Evolutionary conservation across 176 grass and related monocot species (phyloP), one percentile per base, ranked within the genome.

Genomic region (Carex cristatella): DNA sequence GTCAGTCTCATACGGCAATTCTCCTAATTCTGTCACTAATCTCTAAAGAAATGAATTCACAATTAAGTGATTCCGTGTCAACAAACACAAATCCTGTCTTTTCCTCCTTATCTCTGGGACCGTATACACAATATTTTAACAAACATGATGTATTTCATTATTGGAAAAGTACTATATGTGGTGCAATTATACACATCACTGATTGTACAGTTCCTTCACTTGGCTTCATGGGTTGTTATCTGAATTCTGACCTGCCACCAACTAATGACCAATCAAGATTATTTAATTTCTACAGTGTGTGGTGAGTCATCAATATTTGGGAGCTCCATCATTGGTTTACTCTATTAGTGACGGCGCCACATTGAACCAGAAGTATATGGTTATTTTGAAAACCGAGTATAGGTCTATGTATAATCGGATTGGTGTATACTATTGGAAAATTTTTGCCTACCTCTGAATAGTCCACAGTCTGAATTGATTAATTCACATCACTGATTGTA

Each of bases 241-340:
- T 85, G 51, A 27, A 37, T 44, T 78, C 31, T 85, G 83, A 85
- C 83, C 31, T 85, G 56, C 7, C 48, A 85, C 83, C 84, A 78
- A 85, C 69, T 85, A 69, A 83, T 11, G 12, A 31, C 3, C 2
- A 5, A 54, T 32, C 23, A 15, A 30, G 12, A 56, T 77, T 56
- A 48, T 56, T 77, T 54, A 76, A 28, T 9, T 54, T 75, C 10
- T 9, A 1, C 42, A 49, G 3, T 10, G 64, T 73, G 42, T 27
- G 5, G 6, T 49, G 16, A 73, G 3, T 49, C 42, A 48, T 46
- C 44, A 53, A 30, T 54, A 40, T 69, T 40, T 69, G 14, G 33
- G 15, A 69, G 14, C 66, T 40, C 32, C 14, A 59, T 5, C 56
- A 59, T 1, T 59, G 1, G 4, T 59, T 59, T 59, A 59, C 38